Base-by-base conservation (phyloP, 306 rosid genomes). In the Rubus parviflorus region DNA sequence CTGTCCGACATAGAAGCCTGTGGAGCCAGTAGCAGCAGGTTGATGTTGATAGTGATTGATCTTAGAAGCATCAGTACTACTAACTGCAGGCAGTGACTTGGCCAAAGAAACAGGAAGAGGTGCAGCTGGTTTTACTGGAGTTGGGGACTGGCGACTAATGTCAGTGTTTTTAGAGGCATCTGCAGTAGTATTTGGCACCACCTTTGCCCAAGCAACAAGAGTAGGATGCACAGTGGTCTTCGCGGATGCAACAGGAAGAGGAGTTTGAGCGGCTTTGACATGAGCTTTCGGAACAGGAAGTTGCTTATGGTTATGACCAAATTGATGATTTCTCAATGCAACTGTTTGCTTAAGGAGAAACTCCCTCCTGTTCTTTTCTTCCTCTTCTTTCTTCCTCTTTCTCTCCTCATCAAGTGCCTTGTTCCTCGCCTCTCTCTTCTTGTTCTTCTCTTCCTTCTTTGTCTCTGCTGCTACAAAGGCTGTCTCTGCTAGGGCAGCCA, bases 401-500 rank as follows among this genome's bases (percentile, higher is more conserved):
- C 14, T 64, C 69, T 40, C 23, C n/a, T 62, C 42, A 1, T 14
- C 20, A 6, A 2, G 43, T 1, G 23, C 69, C 69, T 9, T 40
- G 14, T 0, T 38, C 41, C 1, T 62, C 4, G 9, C 47, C 25
- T 40, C 47, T 64, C 69, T 64, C 22, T 8, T 40, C 69, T n/a
- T 64, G 46, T 64, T 17, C 69, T 64, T 64, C 23, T 38, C 22
- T 13, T 64, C 69, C 69, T 37, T 37, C 47, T 13, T 61, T 14
- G 37, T 37, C 38, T 22, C 37, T 58, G 10, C 64, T 22, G 64
- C 22, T 13, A 61, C 19, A 12, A 61, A 25, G 9, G 38, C 41
- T 60, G 67, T 4, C 67, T 61, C 67, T 61, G 67, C 40, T 30
- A 64, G 23, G 16, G 47, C 12, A 38, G 47, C 69, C 69, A 64